Conservation (phyloP, 1,284 basidiomycete genomes). For the Pterulicium gracile region DNA sequence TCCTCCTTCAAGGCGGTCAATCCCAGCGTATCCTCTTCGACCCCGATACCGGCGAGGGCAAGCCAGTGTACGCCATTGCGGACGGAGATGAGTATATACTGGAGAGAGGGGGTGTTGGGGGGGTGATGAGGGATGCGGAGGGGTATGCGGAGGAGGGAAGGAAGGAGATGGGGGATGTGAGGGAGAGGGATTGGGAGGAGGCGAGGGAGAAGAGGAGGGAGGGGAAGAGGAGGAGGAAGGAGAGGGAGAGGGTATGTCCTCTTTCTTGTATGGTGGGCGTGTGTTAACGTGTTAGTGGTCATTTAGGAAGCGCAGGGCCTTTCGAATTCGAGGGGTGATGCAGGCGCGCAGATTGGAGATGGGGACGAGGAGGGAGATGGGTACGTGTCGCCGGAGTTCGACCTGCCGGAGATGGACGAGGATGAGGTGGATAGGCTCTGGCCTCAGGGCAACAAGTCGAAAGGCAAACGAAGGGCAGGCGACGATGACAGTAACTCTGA, state of each 20-base stretch:
- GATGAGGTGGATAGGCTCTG: slow-evolving; percentile 24
- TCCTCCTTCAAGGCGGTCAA: slow-evolving; percentile 50
- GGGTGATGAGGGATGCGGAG: slow-evolving; percentile 56
- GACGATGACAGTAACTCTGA: slow-evolving; percentile 7
- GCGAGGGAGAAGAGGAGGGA: slow-evolving; percentile 83
- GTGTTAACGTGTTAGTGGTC: no score
- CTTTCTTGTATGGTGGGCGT: no score
- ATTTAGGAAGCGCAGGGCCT: no score
- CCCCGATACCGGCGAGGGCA: slow-evolving; percentile 71
- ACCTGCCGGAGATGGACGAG: slow-evolving; percentile 38
- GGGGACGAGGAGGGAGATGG: slow-evolving; percentile 41
- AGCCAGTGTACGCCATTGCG: slow-evolving; percentile 74
- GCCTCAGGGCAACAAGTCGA: slow-evolving; percentile 30
- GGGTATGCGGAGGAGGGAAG: slow-evolving; percentile 68
- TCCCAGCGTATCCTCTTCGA: slow-evolving; percentile 77
- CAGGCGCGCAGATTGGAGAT: slow-evolving; percentile 11
- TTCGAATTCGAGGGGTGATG: no score
- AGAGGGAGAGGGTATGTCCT: slow-evolving; percentile 50
- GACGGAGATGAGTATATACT: slow-evolving; percentile 63
- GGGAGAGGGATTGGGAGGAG: slow-evolving; percentile 70
- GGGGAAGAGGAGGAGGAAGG: slow-evolving; percentile 82
- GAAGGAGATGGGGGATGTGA: slow-evolving; percentile 58
- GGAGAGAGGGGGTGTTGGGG: slow-evolving; percentile 42
- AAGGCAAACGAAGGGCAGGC: slow-evolving; percentile 9
- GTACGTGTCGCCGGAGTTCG: slow-evolving; percentile 67